Evolutionary conservation across 768 basidiomycete species (phyloP), one percentile per base, ranked within the genome.

Genomic region (Floccularia luteovirens): DNA sequence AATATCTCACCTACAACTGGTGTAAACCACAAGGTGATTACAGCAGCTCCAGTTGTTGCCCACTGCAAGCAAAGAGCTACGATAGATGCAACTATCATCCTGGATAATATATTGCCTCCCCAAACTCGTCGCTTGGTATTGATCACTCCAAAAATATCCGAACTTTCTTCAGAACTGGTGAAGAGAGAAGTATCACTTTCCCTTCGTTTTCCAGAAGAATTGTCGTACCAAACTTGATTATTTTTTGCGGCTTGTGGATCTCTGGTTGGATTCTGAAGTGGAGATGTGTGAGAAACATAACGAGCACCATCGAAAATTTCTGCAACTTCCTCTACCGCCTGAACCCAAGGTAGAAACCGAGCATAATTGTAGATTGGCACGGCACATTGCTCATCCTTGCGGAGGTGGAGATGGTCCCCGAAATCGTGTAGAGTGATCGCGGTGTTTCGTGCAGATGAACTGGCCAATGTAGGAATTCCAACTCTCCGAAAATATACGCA

Each of bases 351-450:
- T 6, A 59, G 21, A 24, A 58, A 51, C 12, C 57, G 55, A 1
- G 60, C 51, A 24, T 62, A 62, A 41, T 59, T 59, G 40, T 50
- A 60, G 13, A 59, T 53, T 3, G 60, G 58, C 4, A 54, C 43
- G 1, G 53, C 50, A 34, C 49, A 51, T 12, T 41, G 36, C 36
- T 55, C 50, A 30, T 59, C 58, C 16, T 31, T 6, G 21, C 46
- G 48, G 7, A 54, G 28, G 0, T 43, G 32, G 25, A 52, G 50
- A 3, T 36, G 13, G 13, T 31, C 28, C 14, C 33, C 45, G 2
- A 41, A 34, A n/a, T n/a, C n/a, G n/a, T 25, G 25, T 2, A 56
- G 44, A 22, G 44, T 44, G 17, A 59, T 53, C 10, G 52, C 57
- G 10, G 42, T 46, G 14, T 42, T 24, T 4, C 20, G 40, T 2